These are phyloP conservation scores for Lactarius trivialis DNA, from an alignment of 768 basidiomycete genomes.

Conservation along the genomic window DNA sequence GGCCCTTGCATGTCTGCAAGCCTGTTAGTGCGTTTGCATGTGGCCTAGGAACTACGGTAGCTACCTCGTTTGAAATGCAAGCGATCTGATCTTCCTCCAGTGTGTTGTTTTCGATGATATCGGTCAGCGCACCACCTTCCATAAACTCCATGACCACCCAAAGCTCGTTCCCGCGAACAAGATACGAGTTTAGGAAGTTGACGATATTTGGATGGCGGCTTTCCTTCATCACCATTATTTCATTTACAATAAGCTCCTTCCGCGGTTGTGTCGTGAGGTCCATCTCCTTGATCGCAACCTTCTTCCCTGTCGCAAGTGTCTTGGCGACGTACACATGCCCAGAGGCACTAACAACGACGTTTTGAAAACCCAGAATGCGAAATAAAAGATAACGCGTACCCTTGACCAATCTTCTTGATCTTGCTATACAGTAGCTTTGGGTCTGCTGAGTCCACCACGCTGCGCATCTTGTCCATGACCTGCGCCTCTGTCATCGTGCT, in stretches of 20 bases:
- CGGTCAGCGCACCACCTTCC: constrained; percentile 96
- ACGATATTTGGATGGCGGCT: constrained; percentile 96
- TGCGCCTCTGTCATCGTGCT: constrained; percentile 96
- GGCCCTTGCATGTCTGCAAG: constrained; percentile 84
- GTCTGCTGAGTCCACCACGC: constrained; percentile 81
- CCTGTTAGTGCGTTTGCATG: neutral
- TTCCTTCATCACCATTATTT: constrained; percentile 98
- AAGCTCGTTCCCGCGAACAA: constrained; percentile 80
- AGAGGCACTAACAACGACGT: constrained; percentile 61
- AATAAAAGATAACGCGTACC: constrained; percentile 48
- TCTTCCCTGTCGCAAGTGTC: constrained; percentile 72
- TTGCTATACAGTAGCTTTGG: constrained; percentile 89
- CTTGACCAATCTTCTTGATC: constrained; percentile 98
- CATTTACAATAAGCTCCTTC: constrained; percentile 96
- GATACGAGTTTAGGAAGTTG: constrained; percentile 88
- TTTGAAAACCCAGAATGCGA: neutral
- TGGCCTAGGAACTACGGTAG: constrained; percentile 25
- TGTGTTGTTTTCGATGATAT: constrained; percentile 96
- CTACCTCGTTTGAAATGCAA: constrained; percentile 84
- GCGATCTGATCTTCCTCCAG: constrained; percentile 94
- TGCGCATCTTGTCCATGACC: constrained; percentile 94
- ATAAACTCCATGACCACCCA: constrained; percentile 99
- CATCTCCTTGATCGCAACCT: constrained; percentile 99
- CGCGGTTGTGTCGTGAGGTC: constrained; percentile 90
- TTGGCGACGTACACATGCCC: constrained; percentile 98